Base-by-base conservation (phyloP, 495 filamentous ascomycete species). In the Penicillium soppii region DNA sequence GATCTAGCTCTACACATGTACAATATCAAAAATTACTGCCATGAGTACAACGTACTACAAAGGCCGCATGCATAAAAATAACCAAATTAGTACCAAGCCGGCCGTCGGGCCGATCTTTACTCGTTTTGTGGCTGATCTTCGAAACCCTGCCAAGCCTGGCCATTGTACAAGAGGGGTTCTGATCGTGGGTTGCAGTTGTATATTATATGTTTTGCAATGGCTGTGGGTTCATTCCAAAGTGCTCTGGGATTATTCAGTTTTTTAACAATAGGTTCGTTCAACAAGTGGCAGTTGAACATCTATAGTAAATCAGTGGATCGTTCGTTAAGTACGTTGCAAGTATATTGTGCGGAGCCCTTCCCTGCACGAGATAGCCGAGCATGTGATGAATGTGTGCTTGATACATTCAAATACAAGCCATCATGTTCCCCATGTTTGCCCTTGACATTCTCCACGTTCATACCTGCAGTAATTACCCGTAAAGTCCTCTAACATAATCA, bases 321-420 rank as follows among this genome's bases (percentile, higher is more conserved):
- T 41, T 38, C 25, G 43, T 47, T 59, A n/a, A n/a, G 33, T 50
- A 36, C n/a, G 54, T 48, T 25, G 38, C 52, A 5, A 32, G 3
- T 12, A 10, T 7, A 32, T 12, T 47, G 43, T 54, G 56, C 56
- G 53, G 53, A 56, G 58, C 61, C 52, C 52, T 59, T 40, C 25
- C 40, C 26, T 37, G 29, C 43, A 50, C 36, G 33, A 54, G 51
- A 53, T 53, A 56, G 47, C 58, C 58, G 58, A 62, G 61, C 61
- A 65, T 62, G 61, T 65, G 61, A 65, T 62, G 52, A 48, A 22
- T 7, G 5, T 32, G 12, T 23, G 21, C 30, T 25, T 35, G 33
- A 38, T 9, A 50, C 39, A 50, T 20, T 37, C 10, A 12, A n/a
- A n/a, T n/a, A n/a, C n/a, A n/a, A n/a, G n/a, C n/a, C n/a, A n/a